Evolutionary conservation across 164 flowering plant species (phyloP), one percentile per base, ranked within the genome.

Genomic region (Saururus chinensis): DNA sequence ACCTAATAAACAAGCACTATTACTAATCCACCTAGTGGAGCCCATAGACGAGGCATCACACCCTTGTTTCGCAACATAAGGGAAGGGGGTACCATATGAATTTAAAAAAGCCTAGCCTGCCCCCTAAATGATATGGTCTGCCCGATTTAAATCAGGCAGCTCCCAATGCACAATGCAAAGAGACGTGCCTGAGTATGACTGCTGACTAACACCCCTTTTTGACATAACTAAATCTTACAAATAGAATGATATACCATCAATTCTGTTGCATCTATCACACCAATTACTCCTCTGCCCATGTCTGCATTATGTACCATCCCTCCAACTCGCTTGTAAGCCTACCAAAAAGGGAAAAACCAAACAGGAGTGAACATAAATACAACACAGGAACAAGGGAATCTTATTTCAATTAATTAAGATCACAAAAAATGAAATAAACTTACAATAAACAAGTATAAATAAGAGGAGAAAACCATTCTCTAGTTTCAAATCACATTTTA

Each of bases 301-400:
- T 80, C 87, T 40, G 82, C 78, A 72, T 63, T 84, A 67, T 82
- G 82, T 42, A 82, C 65, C 87, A 82, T 82, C 66, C 81, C 74
- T 41, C 89, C 89, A 64, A 84, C 89, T 67, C 86, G 79, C 76
- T 82, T 84, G 73, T 84, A 84, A 35, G 84, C 89, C 89, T 84
- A 40, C 7, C 13, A 40, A 48, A 9, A 37, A 64, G 64, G 51
- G 23, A 54, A 11, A 22, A 51, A 25, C 1, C n/a, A 21, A 53
- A 13, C 30, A 53, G 12, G 49, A 11, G 12, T 22, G 1, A 24
- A 55, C 49, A 42, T 42, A 42, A 10, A 42, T 14, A 9, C 12
- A 42, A 42, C 17, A 42, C 49, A 42, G 49, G 17, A 2, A 30
- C 37, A 6, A 30, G 37, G 37, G 6, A 6, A 30, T 30, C 37